Evolutionary conservation across 2,329 filamentous ascomycete species (phyloP).

Genomic region (Xylaria hypoxylon): DNA sequence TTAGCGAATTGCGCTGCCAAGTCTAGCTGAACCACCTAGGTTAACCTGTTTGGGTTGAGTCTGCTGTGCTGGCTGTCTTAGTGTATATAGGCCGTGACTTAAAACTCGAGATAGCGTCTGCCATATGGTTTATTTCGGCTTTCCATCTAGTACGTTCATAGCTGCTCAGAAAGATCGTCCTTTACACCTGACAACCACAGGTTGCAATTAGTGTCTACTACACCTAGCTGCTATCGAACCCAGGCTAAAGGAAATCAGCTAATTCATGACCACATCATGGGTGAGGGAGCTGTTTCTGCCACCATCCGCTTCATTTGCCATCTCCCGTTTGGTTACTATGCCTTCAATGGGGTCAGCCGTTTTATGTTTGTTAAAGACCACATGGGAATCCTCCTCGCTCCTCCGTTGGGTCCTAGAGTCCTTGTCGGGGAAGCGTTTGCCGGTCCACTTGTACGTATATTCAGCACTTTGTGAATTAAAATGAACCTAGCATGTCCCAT

Average conservation of each 20-base stretch:
- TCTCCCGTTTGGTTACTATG: conserved; percentile 21
- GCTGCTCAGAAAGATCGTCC: neutral
- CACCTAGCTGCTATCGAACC: neutral
- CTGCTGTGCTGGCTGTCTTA: conserved; percentile 14
- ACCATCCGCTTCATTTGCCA: conserved; percentile 22
- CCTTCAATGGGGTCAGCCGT: conserved; percentile 2
- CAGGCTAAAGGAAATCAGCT: neutral
- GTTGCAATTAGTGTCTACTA: neutral
- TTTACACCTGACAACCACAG: neutral
- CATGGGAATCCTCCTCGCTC: conserved; percentile 10
- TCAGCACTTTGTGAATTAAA: neutral
- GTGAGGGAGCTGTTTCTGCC: conserved; percentile 11
- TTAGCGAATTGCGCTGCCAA: conserved; percentile 19
- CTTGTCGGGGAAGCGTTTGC: conserved; percentile 20
- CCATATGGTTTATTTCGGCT: neutral
- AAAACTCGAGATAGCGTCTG: neutral
- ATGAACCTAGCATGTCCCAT: neutral
- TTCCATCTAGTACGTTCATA: neutral
- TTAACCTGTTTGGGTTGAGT: conserved; percentile 6
- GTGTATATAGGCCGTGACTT: too few species aligned
- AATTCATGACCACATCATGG: neutral
- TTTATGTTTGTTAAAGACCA: conserved; percentile 12
- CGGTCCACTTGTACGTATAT: conserved; percentile 23
- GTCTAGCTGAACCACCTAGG: conserved; percentile 7
- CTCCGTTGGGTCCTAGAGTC: conserved; percentile 16